Evolutionary conservation across 2,329 filamentous ascomycete species (phyloP).

Genomic region (Moelleriella libera): DNA sequence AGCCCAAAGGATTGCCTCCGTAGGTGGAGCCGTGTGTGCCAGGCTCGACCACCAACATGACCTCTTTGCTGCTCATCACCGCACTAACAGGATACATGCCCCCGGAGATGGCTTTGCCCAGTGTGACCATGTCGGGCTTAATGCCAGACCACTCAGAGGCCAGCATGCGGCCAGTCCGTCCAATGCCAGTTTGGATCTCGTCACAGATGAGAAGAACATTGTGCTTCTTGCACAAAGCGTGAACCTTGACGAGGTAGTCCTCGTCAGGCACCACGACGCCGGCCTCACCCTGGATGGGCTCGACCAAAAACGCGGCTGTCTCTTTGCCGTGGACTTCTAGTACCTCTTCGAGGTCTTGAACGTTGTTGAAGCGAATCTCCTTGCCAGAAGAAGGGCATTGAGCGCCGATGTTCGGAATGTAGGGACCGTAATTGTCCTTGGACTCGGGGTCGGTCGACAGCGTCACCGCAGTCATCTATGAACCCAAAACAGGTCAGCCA

Average conservation of each 20-base stretch:
- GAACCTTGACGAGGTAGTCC: slow-evolving; percentile 67
- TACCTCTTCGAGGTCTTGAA: slow-evolving; percentile 63
- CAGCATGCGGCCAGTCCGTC: slow-evolving; percentile 83
- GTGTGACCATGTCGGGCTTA: slow-evolving; percentile 85
- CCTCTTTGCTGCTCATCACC: slow-evolving; percentile 73
- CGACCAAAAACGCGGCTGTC: slow-evolving; percentile 84
- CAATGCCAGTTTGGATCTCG: slow-evolving; percentile 97
- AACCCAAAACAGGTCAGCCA: slow-evolving; percentile 1
- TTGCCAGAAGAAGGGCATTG: slow-evolving; percentile 59
- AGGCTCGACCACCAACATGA: slow-evolving; percentile 93
- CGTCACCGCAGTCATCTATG: slow-evolving; percentile 80
- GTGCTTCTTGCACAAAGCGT: slow-evolving; percentile 83
- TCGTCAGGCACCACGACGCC: slow-evolving; percentile 92
- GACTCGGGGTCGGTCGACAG: slow-evolving; percentile 94
- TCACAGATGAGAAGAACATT: slow-evolving; percentile 94
- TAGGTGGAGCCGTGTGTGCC: slow-evolving; percentile 98
- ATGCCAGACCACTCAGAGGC: slow-evolving; percentile 91
- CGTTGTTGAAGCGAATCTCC: slow-evolving; percentile 74
- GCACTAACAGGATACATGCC: slow-evolving; percentile 98
- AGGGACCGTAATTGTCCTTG: slow-evolving; percentile 91
- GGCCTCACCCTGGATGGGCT: slow-evolving; percentile 95
- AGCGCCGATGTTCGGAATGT: slow-evolving; percentile 78
- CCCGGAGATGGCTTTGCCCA: slow-evolving; percentile 95
- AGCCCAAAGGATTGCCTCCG: slow-evolving; percentile 90
- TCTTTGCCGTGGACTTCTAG: slow-evolving; percentile 71